Base-by-base conservation (phyloP, 2,329 filamentous ascomycete species). In the Colletotrichum eleusines region DNA sequence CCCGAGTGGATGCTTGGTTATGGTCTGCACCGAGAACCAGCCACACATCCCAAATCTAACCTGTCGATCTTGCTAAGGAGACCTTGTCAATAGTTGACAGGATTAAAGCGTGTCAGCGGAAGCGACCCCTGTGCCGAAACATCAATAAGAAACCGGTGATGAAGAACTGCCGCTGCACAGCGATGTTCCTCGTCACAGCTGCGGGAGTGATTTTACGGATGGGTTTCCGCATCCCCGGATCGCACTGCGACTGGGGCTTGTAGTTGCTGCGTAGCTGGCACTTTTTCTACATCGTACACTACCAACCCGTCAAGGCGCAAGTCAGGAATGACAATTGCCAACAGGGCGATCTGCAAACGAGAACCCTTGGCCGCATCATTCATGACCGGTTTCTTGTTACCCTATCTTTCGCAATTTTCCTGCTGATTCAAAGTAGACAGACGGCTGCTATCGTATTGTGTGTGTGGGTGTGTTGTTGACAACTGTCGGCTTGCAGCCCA, bases 51-150 rank as follows among this genome's bases (percentile, higher is more conserved):
- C 58, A 51, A 63, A 42, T 63, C 66, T 53, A 64, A 70, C 53
- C 46, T 42, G 66, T 72, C 69, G 69, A 70, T 72, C 69, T 65
- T 72, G 64, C 33, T 69, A 70, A 69, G 40, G 35, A n/a, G 23
- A n/a, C 69, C 69, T 59, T 70, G 69, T 44, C 40, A 50, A 65
- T 72, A 70, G 33, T 35, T 26, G 66, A 63, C 31, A 50, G 14
- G 58, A 44, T 38, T 53, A 28, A 58, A 44, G 31, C 53, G 18
- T 60, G 55, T 62, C 46, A 58, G 58, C 53, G n/a, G 33, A 38
- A 63, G 44, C 16, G 23, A 67, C 50, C 67, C 64, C 58, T 66
- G 68, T 48, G 44, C 58, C 68, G 58, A 63, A 42, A 44, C 55
- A 51, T 71, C 68, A 68, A 63, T 54, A 71, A 71, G 63, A 46